Percentiles rank a stretch among this genome's conserved stretches.
Evolutionary conservation across 169 alveolate genomes (phyloP).

Genomic region (Eimeria tenella): DNA sequence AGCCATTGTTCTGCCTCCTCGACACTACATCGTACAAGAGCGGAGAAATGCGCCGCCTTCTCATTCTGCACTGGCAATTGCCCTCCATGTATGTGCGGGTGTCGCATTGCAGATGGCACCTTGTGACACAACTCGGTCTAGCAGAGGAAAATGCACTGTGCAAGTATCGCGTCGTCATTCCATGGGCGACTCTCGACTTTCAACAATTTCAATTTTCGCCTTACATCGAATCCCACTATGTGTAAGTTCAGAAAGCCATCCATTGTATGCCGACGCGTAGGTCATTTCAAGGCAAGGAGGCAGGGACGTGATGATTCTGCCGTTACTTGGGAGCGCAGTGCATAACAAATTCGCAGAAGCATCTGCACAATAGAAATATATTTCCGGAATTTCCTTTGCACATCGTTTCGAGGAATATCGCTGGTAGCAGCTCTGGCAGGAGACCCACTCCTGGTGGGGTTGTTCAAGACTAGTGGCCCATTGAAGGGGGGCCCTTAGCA

Average conservation of each 20-base stretch:
- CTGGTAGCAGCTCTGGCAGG: not conserved
- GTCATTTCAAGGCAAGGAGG: not conserved
- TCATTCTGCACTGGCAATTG: constrained; percentile 5
- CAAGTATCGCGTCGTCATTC: not conserved
- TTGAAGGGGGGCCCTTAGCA: too few species aligned
- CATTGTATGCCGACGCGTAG: constrained; percentile 1
- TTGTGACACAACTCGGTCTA: not conserved
- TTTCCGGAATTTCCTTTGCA: too few species aligned
- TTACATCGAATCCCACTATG: not conserved
- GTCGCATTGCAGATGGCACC: constrained; percentile 25
- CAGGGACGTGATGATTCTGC: not conserved
- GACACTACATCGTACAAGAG: constrained; percentile 51
- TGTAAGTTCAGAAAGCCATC: not conserved
- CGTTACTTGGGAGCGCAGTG: not conserved
- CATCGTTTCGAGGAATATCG: not conserved
- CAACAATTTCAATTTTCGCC: not conserved
- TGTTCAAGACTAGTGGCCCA: not conserved
- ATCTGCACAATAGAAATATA: not conserved
- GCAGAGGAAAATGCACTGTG: not conserved
- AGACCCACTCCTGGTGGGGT: constrained; percentile 24
- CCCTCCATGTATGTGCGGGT: not conserved
- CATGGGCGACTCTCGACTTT: not conserved
- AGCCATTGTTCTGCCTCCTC: constrained; percentile 65
- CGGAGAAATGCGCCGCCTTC: constrained; percentile 36
- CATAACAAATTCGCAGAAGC: not conserved